Base-by-base conservation (phyloP, 345 rosid genomes). In the Rhodomyrtus tomentosa region DNA sequence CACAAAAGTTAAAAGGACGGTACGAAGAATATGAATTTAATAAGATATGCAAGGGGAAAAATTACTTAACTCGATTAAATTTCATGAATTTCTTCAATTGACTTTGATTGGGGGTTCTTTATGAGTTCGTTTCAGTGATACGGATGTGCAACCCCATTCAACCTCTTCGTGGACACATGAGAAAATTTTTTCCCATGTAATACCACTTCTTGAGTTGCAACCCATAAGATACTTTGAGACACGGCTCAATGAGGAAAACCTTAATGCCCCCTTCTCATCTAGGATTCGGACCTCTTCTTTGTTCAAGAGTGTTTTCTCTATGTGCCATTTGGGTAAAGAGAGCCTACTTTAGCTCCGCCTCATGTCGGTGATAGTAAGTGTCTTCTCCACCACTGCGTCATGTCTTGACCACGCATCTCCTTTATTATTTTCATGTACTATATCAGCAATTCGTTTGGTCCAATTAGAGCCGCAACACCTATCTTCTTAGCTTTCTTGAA, bases 391-490 rank as follows among this genome's bases (percentile, higher is more conserved):
- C 8, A 58, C 36, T n/a, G 68, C 18, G 0, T n/a, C 36, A 5
- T 20, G 2, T 0, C 68, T 18, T 0, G 1, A 4, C 68, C 68
- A 5, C 0, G 7, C 68, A 58, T 58, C 68, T 13, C 18, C 20
- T 1, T 1, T 27, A 11, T 0, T 58, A 12, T 58, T 36, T 58
- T 1, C 68, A 27, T 1, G 32, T 11, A 56, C 7, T 5, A n/a
- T 12, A 0, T 0, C 4, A 8, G 68, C 68, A 56, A 5, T 2
- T 56, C 16, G 56, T 0, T 18, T 14, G 55, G 55, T 18, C 22
- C 4, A 9, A 1, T 21, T 54, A 7, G 9, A 54, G 10, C 25
- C 22, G 7, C 3, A 99, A 93, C 58, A 92, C 11, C 15, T 50
- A 14, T 50, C 18, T 50, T 27, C 72, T 58, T 58, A 20, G 72